Evolutionary conservation across 2,329 filamentous ascomycete species (phyloP), one percentile per base, ranked within the genome.

Genomic region (Capronia epimyces): DNA sequence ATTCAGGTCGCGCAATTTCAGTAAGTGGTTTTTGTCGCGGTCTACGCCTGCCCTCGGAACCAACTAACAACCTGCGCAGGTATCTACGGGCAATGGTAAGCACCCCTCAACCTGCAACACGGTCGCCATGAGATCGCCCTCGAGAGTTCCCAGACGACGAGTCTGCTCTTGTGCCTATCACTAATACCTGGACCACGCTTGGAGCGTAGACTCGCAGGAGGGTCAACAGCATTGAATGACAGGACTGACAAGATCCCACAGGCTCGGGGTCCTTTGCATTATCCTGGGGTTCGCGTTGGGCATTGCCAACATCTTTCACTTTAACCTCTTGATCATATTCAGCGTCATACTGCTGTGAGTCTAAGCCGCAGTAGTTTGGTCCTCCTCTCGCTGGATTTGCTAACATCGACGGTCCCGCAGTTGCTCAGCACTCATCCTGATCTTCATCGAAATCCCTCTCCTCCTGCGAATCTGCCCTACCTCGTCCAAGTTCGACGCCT

Each of bases 381-480:
- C n/a, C n/a, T n/a, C 29, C 39, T 16, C 15, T 15, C 31, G 22
- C 42, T n/a, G 34, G 13, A 5, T 8, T 18, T 37, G 34, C 34
- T 37, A 20, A 37, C 34, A 20, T 12, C 18, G 15, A 18, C 7
- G 6, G 3, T 15, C 18, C n/a, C 34, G 10, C 36, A 91, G 87
- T 39, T 74, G 78, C 54, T 89, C 78, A 43, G 78, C 82, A 12
- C 81, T 89, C 62, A 64, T 90, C 62, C 85, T 93, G 65, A 74
- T 93, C 65, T 93, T 93, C 71, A 78, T 91, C 66, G 87, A 98
- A 70, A 84, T 98, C 15, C 93, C 93, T 22, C 84, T 97, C 53
- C 86, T 98, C 51, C 84, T 98, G 56, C 87, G 93, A 71, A 96
- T 98, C 74, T 98, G 93, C 75, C 93, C 93, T 52, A 98, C 93